Evolutionary conservation across 192 early-diverging fungal genomes (phyloP).

Genomic region (Coemansia aciculifera): DNA sequence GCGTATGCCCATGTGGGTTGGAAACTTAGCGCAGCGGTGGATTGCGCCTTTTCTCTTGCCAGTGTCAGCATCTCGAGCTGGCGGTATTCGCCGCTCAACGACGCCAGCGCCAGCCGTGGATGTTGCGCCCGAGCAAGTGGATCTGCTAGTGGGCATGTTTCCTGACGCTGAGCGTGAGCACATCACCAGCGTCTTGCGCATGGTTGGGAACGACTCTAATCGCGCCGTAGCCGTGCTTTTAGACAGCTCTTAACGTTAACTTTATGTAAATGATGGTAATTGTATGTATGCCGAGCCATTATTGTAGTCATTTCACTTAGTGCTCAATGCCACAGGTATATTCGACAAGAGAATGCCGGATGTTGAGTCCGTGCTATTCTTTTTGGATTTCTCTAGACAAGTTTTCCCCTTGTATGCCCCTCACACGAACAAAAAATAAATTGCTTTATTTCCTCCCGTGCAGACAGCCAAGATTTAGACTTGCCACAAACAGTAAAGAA

Average conservation of each 20-base stretch:
- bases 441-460: not conserved
- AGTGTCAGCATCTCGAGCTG: not conserved
- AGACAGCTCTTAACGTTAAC: not conserved
- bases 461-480: conserved; percentile 10
- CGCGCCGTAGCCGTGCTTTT: not conserved
- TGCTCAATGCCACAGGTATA: conserved; percentile 31
- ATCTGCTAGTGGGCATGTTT: not conserved
- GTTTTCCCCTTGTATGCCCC: conserved; percentile 10
- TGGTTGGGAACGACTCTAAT: conserved; percentile 2
- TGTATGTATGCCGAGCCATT: conserved; percentile 27
- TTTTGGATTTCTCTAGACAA: not conserved
- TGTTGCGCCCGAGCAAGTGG: conserved; percentile 5
- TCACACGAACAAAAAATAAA: not conserved
- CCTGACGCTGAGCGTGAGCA: not conserved
- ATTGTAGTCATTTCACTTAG: conserved; percentile 16
- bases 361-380: not conserved
- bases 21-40: not conserved
- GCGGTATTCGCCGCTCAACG: not conserved
- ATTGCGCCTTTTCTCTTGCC: not conserved
- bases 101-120: not conserved
- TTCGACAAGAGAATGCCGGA: not conserved
- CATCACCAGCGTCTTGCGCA: not conserved
- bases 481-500: conserved; percentile 6
- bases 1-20: conserved; percentile 18
- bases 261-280: not conserved